Evolutionary conservation across 2,329 filamentous ascomycete species (phyloP), one percentile per base, ranked within the genome.

Genomic region (Juglanconis sp.): DNA sequence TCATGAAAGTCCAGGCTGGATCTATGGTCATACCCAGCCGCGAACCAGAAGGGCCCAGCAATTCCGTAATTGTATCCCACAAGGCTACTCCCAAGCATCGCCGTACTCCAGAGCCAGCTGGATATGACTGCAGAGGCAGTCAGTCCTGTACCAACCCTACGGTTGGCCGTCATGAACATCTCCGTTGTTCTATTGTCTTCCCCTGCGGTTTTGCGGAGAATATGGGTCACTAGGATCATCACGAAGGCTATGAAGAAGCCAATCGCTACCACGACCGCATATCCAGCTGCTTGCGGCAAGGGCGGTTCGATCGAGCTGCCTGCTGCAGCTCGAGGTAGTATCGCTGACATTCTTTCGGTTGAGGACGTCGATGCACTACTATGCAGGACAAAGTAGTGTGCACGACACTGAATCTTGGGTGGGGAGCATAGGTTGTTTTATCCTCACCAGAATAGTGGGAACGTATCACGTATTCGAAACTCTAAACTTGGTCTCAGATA

Each of bases 31-130:
- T 34, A 61, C 59, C 59, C 82, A 50, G 81, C 81, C 3, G 81
- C 81, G 61, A 81, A 85, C 82, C 81, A 85, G 57, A 85, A 84
- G 0, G 81, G 81, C 0, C 81, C 81, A 1, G 81, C 78, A 1
- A 84, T 72, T 0, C 83, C 83, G 65, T 81, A 83, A 53, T 76
- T 76, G 63, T 84, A 84, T 1, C 81, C 81, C 0, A 83, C 79
- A 3, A 82, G 71, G 0, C 75, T 75, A 9, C 78, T 79, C 0
- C 80, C 79, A 0, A 84, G 70, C 64, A 83, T 75, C 0, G 81
- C 79, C 0, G 80, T 83, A 30, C 77, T 80, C 79, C 79, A 83
- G 2, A 82, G 74, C 81, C 81, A 84, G 0, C 79, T 81, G 36
- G 80, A 83, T 17, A 83, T 77, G 0, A 83, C 80, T 6, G 81